Evolutionary conservation across 208 protist species (phyloP).

Genomic region (Naegleria fowleri): DNA sequence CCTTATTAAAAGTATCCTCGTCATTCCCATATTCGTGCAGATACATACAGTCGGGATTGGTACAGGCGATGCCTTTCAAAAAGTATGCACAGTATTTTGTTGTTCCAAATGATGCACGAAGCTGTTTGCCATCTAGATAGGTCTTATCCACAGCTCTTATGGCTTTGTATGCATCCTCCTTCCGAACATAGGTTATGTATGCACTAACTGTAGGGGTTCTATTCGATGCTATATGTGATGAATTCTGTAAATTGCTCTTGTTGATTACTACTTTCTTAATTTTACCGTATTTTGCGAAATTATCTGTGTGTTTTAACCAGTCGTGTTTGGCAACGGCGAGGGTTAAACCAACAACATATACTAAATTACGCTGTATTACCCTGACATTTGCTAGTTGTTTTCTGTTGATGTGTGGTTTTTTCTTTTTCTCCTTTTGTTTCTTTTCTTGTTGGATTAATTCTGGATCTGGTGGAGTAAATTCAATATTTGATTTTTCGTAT

Average conservation of each 20-base stretch:
- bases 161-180: constrained; percentile 53
- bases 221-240: not conserved
- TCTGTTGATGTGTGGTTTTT: constrained; percentile 32
- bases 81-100: constrained; percentile 84
- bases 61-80: constrained; percentile 57
- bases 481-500: constrained; percentile 55
- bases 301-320: constrained; percentile 54
- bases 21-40: constrained; percentile 63
- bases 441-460: constrained; percentile 37
- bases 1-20: constrained; percentile 56
- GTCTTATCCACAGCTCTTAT: constrained; percentile 61
- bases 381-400: constrained; percentile 57
- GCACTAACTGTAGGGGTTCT: constrained; percentile 49
- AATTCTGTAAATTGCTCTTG: constrained; percentile 46
- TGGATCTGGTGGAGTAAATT: constrained; percentile 40
- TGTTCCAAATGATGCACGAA: constrained; percentile 73
- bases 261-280: constrained; percentile 74
- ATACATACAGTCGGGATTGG: constrained; percentile 80
- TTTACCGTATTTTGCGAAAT: constrained; percentile 78
- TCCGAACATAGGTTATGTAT: constrained; percentile 61
- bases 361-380: constrained; percentile 74
- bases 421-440: constrained; percentile 32
- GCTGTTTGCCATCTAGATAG: constrained; percentile 27
- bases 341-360: constrained; percentile 74
- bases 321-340: constrained; percentile 63